Percentiles rank a stretch among this genome's conserved stretches.
Conservation (phyloP, 2,329 filamentous ascomycete species). For the Colletotrichum sp. region DNA sequence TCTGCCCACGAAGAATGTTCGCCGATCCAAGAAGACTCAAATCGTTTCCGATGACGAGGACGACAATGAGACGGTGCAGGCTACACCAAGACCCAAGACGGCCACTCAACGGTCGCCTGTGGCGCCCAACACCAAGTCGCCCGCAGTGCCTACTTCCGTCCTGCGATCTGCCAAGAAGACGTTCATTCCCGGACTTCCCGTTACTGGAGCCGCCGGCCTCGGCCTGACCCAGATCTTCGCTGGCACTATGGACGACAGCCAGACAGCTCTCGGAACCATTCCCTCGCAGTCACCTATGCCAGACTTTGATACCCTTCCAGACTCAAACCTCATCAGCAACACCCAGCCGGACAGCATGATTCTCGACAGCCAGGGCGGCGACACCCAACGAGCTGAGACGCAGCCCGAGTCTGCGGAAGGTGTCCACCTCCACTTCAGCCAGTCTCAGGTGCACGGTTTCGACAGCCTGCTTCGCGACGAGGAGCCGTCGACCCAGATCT, state of each 20-base stretch:
- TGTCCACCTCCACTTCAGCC: slow-evolving; percentile 62
- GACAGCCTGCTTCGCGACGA: slow-evolving; percentile 58
- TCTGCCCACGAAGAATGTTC: slow-evolving; percentile 44
- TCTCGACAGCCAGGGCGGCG: slow-evolving; percentile 47
- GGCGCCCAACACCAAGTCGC: slow-evolving; percentile 49
- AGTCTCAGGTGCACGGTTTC: slow-evolving; percentile 64
- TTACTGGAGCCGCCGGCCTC: slow-evolving; percentile 65
- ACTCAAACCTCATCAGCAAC: slow-evolving; percentile 66
- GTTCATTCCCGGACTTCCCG: slow-evolving; percentile 72
- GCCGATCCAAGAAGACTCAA: slow-evolving; percentile 56
- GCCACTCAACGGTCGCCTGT: slow-evolving; percentile 45
- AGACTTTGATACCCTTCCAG: slow-evolving; percentile 60
- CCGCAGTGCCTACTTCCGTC: slow-evolving; percentile 65
- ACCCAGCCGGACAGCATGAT: slow-evolving; percentile 61
- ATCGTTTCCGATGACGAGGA: slow-evolving; percentile 73
- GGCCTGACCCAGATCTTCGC: slow-evolving; percentile 91
- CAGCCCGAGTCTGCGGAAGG: slow-evolving; percentile 33
- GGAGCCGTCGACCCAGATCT: slow-evolving; percentile 60
- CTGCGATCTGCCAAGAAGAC: slow-evolving; percentile 72
- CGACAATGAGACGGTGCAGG: slow-evolving; percentile 40
- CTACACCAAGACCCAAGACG: slow-evolving; percentile 55
- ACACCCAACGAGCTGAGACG: slow-evolving; percentile 43
- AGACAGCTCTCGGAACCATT: slow-evolving; percentile 34
- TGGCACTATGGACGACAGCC: slow-evolving; percentile 79
- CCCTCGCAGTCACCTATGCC: slow-evolving; percentile 57